These are phyloP conservation scores for Tolypocladium inflatum DNA, from an alignment of 2,329 filamentous ascomycete species.

Conservation along the genomic window DNA sequence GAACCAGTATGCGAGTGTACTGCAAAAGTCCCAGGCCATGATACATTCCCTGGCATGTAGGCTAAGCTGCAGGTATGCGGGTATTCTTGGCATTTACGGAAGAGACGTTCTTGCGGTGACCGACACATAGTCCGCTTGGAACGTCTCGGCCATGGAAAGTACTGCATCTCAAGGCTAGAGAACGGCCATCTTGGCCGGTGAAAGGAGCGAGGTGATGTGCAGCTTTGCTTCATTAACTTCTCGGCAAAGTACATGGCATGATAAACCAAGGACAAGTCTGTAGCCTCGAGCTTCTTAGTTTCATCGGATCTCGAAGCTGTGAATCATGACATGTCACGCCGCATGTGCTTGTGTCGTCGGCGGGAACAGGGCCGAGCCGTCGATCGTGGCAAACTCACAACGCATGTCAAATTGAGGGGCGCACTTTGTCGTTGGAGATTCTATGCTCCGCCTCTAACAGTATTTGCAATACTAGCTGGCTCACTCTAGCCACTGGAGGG, in stretches of 20 bases:
- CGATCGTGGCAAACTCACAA: no score
- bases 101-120: not conserved
- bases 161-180: no score
- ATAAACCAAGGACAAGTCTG: not conserved
- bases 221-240: not conserved
- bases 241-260: not conserved
- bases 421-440: not conserved
- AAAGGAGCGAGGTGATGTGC: not conserved
- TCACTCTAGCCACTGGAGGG: no score
- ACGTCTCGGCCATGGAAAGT: no score
- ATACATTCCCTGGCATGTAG: not conserved
- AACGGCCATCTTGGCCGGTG: no score
- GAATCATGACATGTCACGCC: no score
- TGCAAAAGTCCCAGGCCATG: not conserved
- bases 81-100: not conserved
- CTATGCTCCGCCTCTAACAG: not conserved
- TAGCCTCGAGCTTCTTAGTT: no score
- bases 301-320: no score
- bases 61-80: not conserved
- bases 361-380: no score
- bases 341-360: no score
- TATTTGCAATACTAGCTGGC: not conserved
- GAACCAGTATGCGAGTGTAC: not conserved
- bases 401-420: not conserved
- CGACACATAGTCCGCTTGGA: not conserved